phyloP scores from a whole-genome alignment of 2,329 filamentous ascomycete species.

The Huntiella decipiens region DNA sequence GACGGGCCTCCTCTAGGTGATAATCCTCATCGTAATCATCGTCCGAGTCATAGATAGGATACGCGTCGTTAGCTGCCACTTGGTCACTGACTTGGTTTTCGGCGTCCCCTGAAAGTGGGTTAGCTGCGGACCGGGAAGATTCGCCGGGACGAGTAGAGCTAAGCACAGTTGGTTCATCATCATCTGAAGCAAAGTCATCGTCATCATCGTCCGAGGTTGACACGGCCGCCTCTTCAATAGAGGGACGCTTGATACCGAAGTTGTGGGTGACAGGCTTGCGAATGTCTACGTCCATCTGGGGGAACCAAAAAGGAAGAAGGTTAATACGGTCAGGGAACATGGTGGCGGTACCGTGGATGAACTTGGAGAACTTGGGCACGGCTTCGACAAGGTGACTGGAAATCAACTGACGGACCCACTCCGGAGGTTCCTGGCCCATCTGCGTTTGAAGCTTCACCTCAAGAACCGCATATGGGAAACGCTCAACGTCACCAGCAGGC shows the following conservation, averaged over 20 bases:
- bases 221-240: constrained; percentile 35
- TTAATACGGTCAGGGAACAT: constrained; percentile 77
- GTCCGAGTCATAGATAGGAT: constrained; percentile 58
- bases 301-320: constrained; percentile 89
- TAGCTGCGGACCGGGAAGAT: constrained; percentile 13
- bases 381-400: constrained; percentile 90
- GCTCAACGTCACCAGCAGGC: constrained; percentile 63
- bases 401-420: constrained; percentile 90
- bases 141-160: neutral
- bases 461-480: constrained; percentile 88
- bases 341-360: constrained; percentile 83
- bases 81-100: constrained; percentile 64
- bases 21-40: constrained; percentile 62
- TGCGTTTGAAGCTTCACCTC: constrained; percentile 98
- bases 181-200: constrained; percentile 48
- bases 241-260: constrained; percentile 75
- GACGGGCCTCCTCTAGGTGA: constrained; percentile 56
- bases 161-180: constrained; percentile 18
- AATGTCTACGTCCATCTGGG: constrained; percentile 96
- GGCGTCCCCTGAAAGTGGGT: constrained; percentile 36
- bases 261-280: constrained; percentile 75
- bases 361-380: constrained; percentile 98
- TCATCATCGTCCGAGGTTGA: constrained; percentile 61
- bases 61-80: constrained; percentile 40
- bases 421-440: constrained; percentile 79